Base-by-base conservation (phyloP, 2,329 filamentous ascomycete genomes). In the Lachnellula arida region DNA sequence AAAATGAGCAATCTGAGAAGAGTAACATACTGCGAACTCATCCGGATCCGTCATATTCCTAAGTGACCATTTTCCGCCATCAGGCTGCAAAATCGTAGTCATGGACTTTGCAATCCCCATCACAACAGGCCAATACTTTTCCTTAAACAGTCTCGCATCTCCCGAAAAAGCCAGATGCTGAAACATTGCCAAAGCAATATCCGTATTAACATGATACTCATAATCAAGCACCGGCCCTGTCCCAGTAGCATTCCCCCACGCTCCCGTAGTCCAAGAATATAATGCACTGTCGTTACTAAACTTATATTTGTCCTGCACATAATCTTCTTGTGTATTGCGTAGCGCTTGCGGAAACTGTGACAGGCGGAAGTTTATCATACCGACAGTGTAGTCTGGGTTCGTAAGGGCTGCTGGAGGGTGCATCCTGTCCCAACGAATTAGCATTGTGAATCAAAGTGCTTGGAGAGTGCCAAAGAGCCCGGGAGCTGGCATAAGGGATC, bases 21-120 rank as follows among this genome's bases (percentile, higher is more conserved):
- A 23, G 46, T n/a, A 28, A 70, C 74, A 65, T 72, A 84, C 81
- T 2, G 59, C 53, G 49, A 60, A 64, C 17, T 61, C 63, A 35
- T 65, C 63, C 8, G 87, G 86, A 69, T 89, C 86, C 0, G 86
- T 89, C 69, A 87, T 84, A 59, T 89, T 86, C 72, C 78, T 32
- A 79, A 69, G 54, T 32, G 42, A 70, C 53, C 80, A 73, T 25
- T 51, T 49, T 34, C 54, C 19, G 3, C 34, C 52, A 28, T 56
- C 22, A 19, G 32, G 42, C 4, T 37, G n/a, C 15, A 53, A 14
- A 17, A 49, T 12, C 2, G 51, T 50, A 4, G 53, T 54, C 35
- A 60, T 44, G n/a, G 43, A 56, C 25, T 60, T 39, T 5, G 42
- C 48, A 17, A 59, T 47, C n/a, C 51, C 59, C 42, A 60, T 35